Evolutionary conservation across 1,139 yeast genomes (phyloP), one percentile per base, ranked within the genome.

Genomic region (Protomyces macrosporus): DNA sequence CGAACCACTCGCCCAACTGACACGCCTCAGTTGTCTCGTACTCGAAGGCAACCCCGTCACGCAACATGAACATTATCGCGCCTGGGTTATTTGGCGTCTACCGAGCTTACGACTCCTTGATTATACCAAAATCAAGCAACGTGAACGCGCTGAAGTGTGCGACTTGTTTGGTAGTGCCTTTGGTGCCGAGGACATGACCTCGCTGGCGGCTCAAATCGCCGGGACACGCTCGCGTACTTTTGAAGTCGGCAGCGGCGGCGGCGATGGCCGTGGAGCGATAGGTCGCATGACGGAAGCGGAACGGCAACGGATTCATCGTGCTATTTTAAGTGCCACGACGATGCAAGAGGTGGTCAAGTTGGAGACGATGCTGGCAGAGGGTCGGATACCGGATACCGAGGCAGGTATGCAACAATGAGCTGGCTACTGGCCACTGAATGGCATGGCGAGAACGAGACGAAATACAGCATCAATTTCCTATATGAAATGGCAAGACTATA

Each of bases 321-420:
- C 83, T 66, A 76, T 90, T 64, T 80, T 80, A 63, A 76, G 75
- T 42, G 95, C 97, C 0, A 79, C 83, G 3, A 84, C 86, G 62
- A 73, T 90, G 66, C 87, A 81, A 12, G 97, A 90, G 69, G 86
- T 90, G 12, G 89, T 86, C 68, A 76, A 83, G 60, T 82, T 90
- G 36, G 96, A 89, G 72, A 76, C 77, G 32, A 64, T 62, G 54
- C 48, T 68, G 39, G 61, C 57, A 30, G 67, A 65, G 45, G 67
- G 67, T 9, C 57, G 65, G 40, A 56, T 65, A 45, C 67, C 67
- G 48, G 59, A 52, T 30, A 39, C 42, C 32, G 39, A 52, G 14
- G 35, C 36, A 5, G 36, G 12, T 6, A 12, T 34, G 37, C 42
- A 37, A 37, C 42, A 23, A 23, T 23, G 23, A 23, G 23, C 23